Conservation (phyloP, 495 filamentous ascomycete genomes). For the Trichoderma parareesei region DNA sequence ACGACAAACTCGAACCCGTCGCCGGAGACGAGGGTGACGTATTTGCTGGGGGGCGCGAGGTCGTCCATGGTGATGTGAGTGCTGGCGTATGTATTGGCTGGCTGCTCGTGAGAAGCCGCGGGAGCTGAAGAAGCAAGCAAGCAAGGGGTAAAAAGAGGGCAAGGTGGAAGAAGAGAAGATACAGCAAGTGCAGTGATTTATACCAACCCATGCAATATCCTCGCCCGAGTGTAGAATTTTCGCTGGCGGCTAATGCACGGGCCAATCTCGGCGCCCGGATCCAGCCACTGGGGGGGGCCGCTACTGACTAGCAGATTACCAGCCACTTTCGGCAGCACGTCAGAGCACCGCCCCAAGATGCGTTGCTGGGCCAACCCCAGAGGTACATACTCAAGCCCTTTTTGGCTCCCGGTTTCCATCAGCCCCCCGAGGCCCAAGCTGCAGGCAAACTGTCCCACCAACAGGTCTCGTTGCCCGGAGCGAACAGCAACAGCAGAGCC, state of each 20-base stretch:
- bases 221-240: background rate
- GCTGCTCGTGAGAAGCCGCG: too few relatives aligned
- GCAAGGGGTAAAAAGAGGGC: background rate
- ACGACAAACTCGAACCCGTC: constrained; percentile 89
- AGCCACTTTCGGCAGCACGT: background rate
- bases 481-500: constrained; percentile 7
- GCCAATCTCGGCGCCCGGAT: background rate
- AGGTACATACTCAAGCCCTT: constrained; percentile 11
- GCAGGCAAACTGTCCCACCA: constrained; percentile 9
- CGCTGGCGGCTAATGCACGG: constrained; percentile 7
- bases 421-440: background rate
- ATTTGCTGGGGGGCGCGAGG: constrained; percentile 38
- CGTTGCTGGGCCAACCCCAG: constrained; percentile 12
- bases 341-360: background rate
- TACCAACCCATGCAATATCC: background rate
- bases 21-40: constrained; percentile 76
- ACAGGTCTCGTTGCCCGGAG: constrained; percentile 9
- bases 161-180: background rate
- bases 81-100: too few relatives aligned
- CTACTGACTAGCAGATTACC: constrained; percentile 1
- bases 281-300: background rate
- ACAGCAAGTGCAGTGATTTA: background rate
- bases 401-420: background rate
- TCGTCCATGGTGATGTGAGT: background rate
- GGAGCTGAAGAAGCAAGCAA: background rate